Evolutionary conservation across 495 filamentous ascomycete genomes (phyloP), one percentile per base, ranked within the genome.

Genomic region (Bathelium albidoporum): DNA sequence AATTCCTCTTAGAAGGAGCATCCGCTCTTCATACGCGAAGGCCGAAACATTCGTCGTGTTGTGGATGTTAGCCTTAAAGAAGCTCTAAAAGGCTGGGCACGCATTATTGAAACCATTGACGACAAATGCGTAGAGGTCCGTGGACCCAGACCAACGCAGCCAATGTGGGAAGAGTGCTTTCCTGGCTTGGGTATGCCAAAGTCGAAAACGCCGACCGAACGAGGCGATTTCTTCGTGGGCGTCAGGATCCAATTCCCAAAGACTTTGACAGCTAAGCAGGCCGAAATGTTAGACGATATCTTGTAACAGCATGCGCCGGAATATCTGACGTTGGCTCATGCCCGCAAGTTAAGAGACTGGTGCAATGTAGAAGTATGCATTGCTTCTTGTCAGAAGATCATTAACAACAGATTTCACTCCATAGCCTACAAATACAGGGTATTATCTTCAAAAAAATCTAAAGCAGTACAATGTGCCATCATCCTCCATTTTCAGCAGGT

Each of bases 21-120:
- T 70, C 83, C 88, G 0, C 77, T 85, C 61, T 96, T 89, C 79
- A 85, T 79, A 60, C 90, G 95, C 59, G 85, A 91, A 32, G 91
- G 89, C 62, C 92, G 97, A 73, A 86, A 97, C 75, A 79, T 98
- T 16, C 75, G 87, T 58, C 82, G 85, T 59, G 86, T 81, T 0
- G 78, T 97, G 67, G 86, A 92, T 1, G 76, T 98, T 12, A 85
- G 85, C 41, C 83, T 98, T 20, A 97, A 96, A 72, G 94, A 97
- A 77, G 90, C 94, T n/a, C 78, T 98, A 28, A 95, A 91, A 0
- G 94, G 94, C 62, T 98, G 94, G 94, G 83, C 85, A 65, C 85
- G 88, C 32, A 91, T 89, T 43, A 81, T 97, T 22, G 84, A 84
- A n/a, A 98, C 94, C 11, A 97, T 98, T 64, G 94, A 97, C 69